Conservation (phyloP, 2,329 filamentous ascomycete species). For the Aspergillus costaricaensis region DNA sequence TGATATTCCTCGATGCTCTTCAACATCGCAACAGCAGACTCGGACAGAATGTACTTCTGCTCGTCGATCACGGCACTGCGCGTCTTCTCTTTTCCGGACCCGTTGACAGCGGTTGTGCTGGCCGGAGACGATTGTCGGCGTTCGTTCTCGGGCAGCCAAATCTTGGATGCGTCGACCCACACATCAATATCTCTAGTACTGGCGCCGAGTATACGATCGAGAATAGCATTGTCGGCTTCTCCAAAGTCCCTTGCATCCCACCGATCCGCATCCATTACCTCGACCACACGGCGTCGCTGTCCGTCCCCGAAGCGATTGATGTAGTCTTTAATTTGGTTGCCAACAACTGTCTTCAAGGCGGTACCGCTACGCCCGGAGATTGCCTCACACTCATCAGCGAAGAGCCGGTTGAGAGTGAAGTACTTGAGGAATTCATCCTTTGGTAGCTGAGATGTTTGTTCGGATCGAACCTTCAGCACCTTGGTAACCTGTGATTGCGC, state of each 20-base stretch:
- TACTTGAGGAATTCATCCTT: slow-evolving; percentile 62
- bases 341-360: slow-evolving; percentile 61
- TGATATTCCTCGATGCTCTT: slow-evolving; percentile 80
- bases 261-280: slow-evolving; percentile 61
- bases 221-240: slow-evolving; percentile 51
- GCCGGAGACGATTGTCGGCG: slow-evolving; percentile 29
- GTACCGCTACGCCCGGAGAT: slow-evolving; percentile 64
- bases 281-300: slow-evolving; percentile 59
- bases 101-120: slow-evolving; percentile 42
- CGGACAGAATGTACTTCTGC: slow-evolving; percentile 81
- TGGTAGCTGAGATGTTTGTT: slow-evolving; percentile 58
- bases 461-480: slow-evolving; percentile 64
- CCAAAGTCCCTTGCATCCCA: slow-evolving; percentile 68
- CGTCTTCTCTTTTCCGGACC: slow-evolving; percentile 61
- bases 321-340: slow-evolving; percentile 64
- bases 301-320: slow-evolving; percentile 59
- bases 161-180: slow-evolving; percentile 55
- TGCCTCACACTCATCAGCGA: slow-evolving; percentile 68
- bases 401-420: slow-evolving; percentile 63
- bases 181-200: slow-evolving; percentile 60
- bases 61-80: slow-evolving; percentile 77
- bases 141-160: slow-evolving; percentile 50
- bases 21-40: slow-evolving; percentile 79
- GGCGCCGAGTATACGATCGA: slow-evolving; percentile 58
- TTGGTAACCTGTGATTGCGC: slow-evolving; percentile 66